These are phyloP conservation scores for Chlamydomonas applanata DNA, from an alignment of 139 green algal genomes.

Conservation along the genomic window DNA sequence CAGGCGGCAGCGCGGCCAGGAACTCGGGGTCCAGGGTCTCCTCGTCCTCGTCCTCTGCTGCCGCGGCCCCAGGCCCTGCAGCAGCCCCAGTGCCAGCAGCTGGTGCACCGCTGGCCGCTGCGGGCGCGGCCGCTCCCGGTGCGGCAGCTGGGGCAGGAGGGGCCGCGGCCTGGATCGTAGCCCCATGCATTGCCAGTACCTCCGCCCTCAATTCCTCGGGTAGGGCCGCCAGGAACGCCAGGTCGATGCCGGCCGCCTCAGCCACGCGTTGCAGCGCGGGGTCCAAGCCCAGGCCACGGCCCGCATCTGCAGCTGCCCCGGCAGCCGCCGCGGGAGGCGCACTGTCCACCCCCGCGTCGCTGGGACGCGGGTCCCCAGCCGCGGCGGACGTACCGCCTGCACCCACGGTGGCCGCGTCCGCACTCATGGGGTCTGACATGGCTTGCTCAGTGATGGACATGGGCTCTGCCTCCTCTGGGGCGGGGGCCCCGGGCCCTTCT, in stretches of 20 bases:
- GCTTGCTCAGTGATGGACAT: too few relatives aligned
- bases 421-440: conserved; percentile 23
- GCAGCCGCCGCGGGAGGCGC: conserved; percentile 1
- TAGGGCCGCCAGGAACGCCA: conserved; percentile 74
- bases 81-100: neutral
- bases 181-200: conserved; percentile 62
- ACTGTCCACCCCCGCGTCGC: neutral
- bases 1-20: conserved; percentile 85
- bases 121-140: conserved; percentile 1
- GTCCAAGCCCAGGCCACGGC: conserved; percentile 6
- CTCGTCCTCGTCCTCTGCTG: conserved; percentile 34
- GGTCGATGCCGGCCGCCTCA: conserved; percentile 65
- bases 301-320: conserved; percentile 11
- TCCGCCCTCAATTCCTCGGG: conserved; percentile 66
- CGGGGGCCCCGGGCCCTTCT: neutral
- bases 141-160: neutral
- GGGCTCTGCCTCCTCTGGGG: neutral
- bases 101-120: neutral
- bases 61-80: neutral
- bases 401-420: neutral
- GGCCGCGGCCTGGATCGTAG: neutral
- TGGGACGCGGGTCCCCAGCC: conserved; percentile 1
- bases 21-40: conserved; percentile 88
- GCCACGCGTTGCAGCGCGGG: conserved; percentile 28
- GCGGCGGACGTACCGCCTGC: neutral